Percentiles rank a stretch among this genome's conserved stretches.
Conservation (phyloP, 192 early-diverging fungal genomes). For the Chytriomyces confervae region DNA sequence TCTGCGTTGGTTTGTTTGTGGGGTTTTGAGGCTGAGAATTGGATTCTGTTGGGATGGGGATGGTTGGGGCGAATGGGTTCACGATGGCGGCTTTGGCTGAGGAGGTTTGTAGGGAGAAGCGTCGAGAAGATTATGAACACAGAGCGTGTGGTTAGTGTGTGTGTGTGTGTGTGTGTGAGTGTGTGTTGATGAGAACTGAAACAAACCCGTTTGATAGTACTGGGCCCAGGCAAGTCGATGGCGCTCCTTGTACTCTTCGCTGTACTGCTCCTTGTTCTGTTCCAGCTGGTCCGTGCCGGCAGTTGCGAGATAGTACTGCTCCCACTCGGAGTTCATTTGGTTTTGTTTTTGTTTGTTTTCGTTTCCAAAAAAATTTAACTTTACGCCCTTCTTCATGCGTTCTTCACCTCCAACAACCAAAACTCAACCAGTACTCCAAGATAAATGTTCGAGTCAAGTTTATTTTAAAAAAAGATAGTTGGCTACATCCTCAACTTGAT, state of each 20-base stretch:
- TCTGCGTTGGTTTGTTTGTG: neutral
- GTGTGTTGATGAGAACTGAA: neutral
- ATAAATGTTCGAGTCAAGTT: no score
- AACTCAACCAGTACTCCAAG: no score
- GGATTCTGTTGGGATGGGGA: neutral
- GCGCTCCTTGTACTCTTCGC: conserved; percentile 18
- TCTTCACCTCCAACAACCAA: no score
- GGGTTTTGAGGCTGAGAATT: neutral
- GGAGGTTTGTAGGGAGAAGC: neutral
- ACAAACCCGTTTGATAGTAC: conserved; percentile 6
- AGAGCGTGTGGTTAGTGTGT: neutral
- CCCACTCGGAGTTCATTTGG: no score
- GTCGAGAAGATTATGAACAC: neutral
- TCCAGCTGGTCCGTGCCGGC: neutral
- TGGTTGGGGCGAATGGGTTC: conserved; percentile 14
- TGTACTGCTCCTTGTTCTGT: neutral
- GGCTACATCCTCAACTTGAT: no score
- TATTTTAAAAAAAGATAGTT: no score
- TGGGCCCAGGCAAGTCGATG: conserved; percentile 14
- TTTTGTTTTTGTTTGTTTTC: no score
- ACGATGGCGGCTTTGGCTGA: conserved; percentile 13
- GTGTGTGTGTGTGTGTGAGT: neutral
- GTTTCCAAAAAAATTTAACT: no score
- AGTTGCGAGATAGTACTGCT: neutral
- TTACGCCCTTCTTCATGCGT: no score